A percentile compares a stretch with the other conserved stretches of the same genome.
Conservation (phyloP, 768 basidiomycete species). For the Suillus luteus region DNA sequence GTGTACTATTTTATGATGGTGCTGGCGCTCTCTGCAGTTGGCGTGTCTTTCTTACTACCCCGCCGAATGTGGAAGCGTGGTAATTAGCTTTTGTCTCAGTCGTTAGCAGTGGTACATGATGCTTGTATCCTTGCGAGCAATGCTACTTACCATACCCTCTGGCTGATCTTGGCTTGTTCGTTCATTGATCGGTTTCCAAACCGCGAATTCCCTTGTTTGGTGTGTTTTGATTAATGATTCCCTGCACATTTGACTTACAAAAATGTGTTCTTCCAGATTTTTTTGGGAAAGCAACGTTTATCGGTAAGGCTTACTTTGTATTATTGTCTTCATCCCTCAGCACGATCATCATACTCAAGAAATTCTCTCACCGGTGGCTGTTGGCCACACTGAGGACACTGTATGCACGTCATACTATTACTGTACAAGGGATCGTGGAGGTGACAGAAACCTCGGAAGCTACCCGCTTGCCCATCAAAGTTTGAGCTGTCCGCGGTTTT, state of each 20-base stretch:
- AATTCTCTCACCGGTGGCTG: background rate
- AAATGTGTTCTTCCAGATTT: background rate
- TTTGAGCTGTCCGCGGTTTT: background rate
- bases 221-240: background rate
- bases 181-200: background rate
- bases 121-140: background rate
- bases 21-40: slow-evolving; percentile 4
- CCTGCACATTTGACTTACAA: background rate
- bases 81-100: background rate
- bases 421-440: background rate
- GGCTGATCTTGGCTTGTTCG: background rate
- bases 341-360: background rate
- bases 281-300: background rate
- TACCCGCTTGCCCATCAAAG: background rate
- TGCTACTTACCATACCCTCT: background rate
- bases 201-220: background rate
- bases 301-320: background rate
- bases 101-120: background rate
- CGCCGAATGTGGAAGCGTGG: slow-evolving; percentile 7
- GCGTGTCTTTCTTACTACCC: slow-evolving; percentile 6
- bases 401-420: background rate
- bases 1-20: slow-evolving; percentile 14
- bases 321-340: background rate
- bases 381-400: background rate
- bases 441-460: background rate